These are phyloP conservation scores for Glomus cerebriforme DNA, from an alignment of 192 early-diverging fungal genomes.

Conservation along the genomic window DNA sequence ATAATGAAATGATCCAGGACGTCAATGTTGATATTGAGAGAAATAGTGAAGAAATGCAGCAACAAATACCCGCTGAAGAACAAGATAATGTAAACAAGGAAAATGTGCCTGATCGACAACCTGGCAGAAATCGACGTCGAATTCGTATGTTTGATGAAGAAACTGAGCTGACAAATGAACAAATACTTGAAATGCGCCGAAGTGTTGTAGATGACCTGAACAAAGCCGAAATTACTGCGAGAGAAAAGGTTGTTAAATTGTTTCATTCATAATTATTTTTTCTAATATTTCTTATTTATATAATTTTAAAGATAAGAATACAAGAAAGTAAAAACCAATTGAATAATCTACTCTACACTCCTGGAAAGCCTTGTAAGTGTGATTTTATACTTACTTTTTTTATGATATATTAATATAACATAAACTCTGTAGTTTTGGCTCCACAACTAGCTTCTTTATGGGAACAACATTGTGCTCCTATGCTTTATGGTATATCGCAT, in stretches of 20 bases:
- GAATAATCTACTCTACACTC: slow-evolving; percentile 6
- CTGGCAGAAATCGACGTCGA: not conserved
- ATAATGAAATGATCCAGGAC: not conserved
- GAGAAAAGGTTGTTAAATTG: slow-evolving; percentile 3
- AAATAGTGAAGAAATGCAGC: not conserved
- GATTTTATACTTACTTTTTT: not conserved
- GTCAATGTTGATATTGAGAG: not conserved
- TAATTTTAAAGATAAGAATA: not conserved
- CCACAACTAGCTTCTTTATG: slow-evolving; percentile 7
- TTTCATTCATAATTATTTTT: not conserved
- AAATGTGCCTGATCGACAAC: not conserved
- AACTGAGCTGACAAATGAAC: slow-evolving; percentile 23
- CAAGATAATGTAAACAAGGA: not conserved
- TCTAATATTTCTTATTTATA: not conserved
- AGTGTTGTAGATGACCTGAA: not conserved
- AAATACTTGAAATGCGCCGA: slow-evolving; percentile 25
- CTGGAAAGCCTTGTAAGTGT: not conserved
- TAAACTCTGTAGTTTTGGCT: slow-evolving; percentile 6
- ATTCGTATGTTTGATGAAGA: slow-evolving; percentile 9
- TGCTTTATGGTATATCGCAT: slow-evolving; percentile 7
- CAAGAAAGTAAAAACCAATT: not conserved
- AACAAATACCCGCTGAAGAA: slow-evolving; percentile 3
- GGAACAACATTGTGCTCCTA: slow-evolving; percentile 21
- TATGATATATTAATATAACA: not conserved
- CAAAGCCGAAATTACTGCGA: not conserved